Percentiles rank a stretch among this genome's conserved stretches.
These are phyloP conservation scores for Solanum sitiens DNA, from an alignment of 257 asterid genomes.

Conservation along the genomic window DNA sequence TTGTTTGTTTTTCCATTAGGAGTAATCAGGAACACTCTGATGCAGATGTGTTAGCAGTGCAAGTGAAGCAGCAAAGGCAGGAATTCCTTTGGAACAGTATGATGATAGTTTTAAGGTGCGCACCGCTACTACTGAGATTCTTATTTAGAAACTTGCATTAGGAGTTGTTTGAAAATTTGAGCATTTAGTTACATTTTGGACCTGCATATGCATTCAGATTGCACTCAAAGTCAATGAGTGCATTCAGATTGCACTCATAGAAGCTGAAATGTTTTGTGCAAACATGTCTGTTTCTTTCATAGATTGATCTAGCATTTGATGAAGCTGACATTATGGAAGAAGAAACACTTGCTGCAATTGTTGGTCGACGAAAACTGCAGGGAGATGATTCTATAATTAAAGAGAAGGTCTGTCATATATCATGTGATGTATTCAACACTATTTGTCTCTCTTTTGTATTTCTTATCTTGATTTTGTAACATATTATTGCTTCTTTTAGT, in stretches of 20 bases:
- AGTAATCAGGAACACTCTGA: constrained; percentile 17
- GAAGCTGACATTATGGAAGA: constrained; percentile 72
- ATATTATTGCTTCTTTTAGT: constrained; percentile 11
- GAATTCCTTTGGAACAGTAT: constrained; percentile 59
- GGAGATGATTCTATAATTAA: constrained; percentile 63
- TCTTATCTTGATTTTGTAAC: constrained; percentile 7
- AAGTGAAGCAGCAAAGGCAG: constrained; percentile 80
- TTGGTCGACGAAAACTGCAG: constrained; percentile 54
- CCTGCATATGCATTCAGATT: background rate
- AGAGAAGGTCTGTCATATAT: constrained; percentile 45
- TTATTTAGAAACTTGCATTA: background rate
- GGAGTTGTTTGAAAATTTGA: background rate
- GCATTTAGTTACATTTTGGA: background rate
- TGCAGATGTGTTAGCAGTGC: constrained; percentile 74
- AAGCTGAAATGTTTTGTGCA: background rate
- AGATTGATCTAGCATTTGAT: constrained; percentile 54
- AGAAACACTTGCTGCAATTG: constrained; percentile 48
- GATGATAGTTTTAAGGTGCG: constrained; percentile 35
- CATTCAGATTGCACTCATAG: background rate
- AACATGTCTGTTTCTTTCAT: background rate
- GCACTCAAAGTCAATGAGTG: background rate
- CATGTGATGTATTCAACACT: background rate
- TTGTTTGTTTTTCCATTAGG: constrained; percentile 10
- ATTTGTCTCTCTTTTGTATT: background rate
- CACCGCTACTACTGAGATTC: background rate